These are phyloP conservation scores for Mortierella claussenii DNA, from an alignment of 192 early-diverging fungal genomes.

Conservation along the genomic window DNA sequence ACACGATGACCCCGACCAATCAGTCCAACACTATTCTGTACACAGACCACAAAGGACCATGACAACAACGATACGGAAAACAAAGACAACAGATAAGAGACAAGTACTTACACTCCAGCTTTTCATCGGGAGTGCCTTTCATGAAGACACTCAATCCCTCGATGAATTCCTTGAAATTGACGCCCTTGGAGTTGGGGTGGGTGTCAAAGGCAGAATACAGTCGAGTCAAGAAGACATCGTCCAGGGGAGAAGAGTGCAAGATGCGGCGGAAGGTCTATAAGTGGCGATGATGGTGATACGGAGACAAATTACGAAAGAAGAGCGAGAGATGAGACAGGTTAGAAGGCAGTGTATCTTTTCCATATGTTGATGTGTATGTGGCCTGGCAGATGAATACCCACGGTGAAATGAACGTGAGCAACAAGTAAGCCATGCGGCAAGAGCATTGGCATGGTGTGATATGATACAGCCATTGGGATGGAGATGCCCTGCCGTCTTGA, in stretches of 20 bases:
- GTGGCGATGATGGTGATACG: too few relatives aligned
- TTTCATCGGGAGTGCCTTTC: conserved; percentile 81
- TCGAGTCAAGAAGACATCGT: conserved; percentile 79
- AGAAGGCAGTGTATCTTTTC: not conserved
- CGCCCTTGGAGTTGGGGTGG: conserved; percentile 57
- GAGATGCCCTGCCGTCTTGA: too few relatives aligned
- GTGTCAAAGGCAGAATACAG: conserved; percentile 84
- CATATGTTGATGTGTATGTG: not conserved
- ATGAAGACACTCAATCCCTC: conserved; percentile 79
- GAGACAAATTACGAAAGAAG: too few relatives aligned
- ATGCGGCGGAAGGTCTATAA: conserved; percentile 48
- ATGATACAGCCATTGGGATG: too few relatives aligned
- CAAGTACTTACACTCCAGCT: conserved; percentile 69
- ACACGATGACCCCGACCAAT: not conserved
- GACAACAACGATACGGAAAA: not conserved
- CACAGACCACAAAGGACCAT: not conserved
- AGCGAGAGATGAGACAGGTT: not conserved
- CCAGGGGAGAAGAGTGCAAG: conserved; percentile 63
- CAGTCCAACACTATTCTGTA: not conserved
- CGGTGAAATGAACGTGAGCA: not conserved
- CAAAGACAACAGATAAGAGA: not conserved
- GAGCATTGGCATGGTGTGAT: too few relatives aligned
- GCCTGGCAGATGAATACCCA: not conserved
- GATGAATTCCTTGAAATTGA: conserved; percentile 61
- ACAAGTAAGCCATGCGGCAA: too few relatives aligned